Conservation (phyloP, 169 alveolate genomes). For the Hepatocystis sp. region DNA sequence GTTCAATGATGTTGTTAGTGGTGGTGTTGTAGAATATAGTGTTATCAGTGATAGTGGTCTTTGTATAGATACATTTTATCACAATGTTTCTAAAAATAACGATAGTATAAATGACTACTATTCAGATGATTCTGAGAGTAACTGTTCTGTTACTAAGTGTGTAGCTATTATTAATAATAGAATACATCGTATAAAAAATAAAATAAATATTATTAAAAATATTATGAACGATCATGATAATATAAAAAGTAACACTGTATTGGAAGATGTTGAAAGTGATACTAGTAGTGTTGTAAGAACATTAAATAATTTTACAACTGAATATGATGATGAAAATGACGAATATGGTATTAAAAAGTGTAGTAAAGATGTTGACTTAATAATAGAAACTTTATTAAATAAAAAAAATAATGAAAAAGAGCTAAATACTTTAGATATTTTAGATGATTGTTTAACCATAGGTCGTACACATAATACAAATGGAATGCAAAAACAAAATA, state of each 20-base stretch:
- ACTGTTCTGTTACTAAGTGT: conserved; percentile 13
- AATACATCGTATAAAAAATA: conserved; percentile 10
- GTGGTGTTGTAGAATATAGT: too few species aligned
- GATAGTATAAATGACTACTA: background rate
- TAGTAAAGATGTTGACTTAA: conserved; percentile 8
- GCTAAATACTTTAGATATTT: conserved; percentile 21
- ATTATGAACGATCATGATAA: conserved; percentile 4
- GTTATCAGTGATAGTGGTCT: too few species aligned
- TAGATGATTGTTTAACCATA: conserved; percentile 68
- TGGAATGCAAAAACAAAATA: conserved; percentile 1
- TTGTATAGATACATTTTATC: too few species aligned
- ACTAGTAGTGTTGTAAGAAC: conserved; percentile 14
- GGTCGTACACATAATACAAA: conserved; percentile 8
- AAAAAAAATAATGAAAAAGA: conserved; percentile 41
- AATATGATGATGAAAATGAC: background rate
- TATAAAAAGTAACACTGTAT: background rate
- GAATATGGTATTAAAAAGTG: conserved; percentile 2
- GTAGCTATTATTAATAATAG: conserved; percentile 37
- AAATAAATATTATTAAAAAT: conserved; percentile 11
- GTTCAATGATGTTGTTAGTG: too few species aligned
- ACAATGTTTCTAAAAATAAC: background rate
- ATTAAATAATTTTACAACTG: background rate
- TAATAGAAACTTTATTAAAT: conserved; percentile 24
- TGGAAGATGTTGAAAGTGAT: conserved; percentile 11
- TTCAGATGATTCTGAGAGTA: background rate